Base-by-base conservation (phyloP, 495 filamentous ascomycete genomes). In the Penicillium flavigenum region DNA sequence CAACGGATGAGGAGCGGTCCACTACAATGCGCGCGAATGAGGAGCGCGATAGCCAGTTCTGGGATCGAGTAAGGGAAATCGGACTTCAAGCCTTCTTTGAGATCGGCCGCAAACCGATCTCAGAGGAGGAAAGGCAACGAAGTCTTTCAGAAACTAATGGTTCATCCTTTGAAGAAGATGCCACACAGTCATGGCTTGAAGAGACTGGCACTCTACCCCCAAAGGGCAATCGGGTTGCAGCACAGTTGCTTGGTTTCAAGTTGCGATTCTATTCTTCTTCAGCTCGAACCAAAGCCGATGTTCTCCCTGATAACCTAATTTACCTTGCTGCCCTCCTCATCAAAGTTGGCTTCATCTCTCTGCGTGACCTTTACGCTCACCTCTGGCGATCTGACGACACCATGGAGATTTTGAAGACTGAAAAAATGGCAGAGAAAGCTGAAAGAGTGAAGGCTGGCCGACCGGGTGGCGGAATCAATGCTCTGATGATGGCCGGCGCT, bases 311-410 rank as follows among this genome's bases (percentile, higher is more conserved):
- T 44, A 98, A 98, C 63, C 81, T 99, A 12, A 89, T 97, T 46
- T 92, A 91, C 58, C 84, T 98, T 7, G 85, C 91, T 2, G 91
- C 95, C 0, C 76, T 98, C 26, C 82, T 99, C 39, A 96, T 99
- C 73, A 98, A 98, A 71, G 88, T 96, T 47, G 95, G 95, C 22
- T 98, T 99, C 70, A 91, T 99, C 57, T 96, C 92, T n/a, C 78
- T 99, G 3, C 83, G 84, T 39, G 94, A 98, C 64, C 76, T 99
- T 20, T 97, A 96, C 69, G 86, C 92, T 36, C 95, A 98, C 65
- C 85, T 98, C 5, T 92, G 90, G 81, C 89, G 95, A 20, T 76
- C 79, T 1, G 93, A 98, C 60, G 86, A 89, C 19, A 79, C 82
- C 4, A 98, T 98, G 93, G 79, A 87, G 44, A 76, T 66, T 0